These are phyloP conservation scores for Cercospora zeina DNA, from an alignment of 2,329 filamentous ascomycete species.

Conservation along the genomic window DNA sequence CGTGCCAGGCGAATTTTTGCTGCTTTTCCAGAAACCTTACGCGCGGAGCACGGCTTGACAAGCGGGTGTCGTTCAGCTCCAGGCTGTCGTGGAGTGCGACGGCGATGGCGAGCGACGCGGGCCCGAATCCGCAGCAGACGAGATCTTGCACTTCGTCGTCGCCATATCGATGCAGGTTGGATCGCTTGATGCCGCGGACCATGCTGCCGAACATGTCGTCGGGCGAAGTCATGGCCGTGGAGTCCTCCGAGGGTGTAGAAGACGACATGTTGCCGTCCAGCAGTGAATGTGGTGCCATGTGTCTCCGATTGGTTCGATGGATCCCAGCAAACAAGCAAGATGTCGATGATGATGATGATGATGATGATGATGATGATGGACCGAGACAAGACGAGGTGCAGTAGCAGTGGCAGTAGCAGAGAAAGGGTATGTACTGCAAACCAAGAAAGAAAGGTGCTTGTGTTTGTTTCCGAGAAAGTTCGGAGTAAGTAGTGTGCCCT, in stretches of 20 bases:
- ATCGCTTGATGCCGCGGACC: slow-evolving; percentile 17
- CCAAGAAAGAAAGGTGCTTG: background rate
- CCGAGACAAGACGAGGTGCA: background rate
- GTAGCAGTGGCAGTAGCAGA: background rate
- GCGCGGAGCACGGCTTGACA: slow-evolving; percentile 57
- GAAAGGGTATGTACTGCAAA: background rate
- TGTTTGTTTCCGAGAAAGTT: background rate
- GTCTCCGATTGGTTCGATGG: background rate
- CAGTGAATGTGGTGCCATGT: slow-evolving; percentile 32
- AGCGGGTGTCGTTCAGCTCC: slow-evolving; percentile 45
- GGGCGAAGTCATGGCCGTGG: slow-evolving; percentile 22
- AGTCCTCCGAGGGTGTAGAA: slow-evolving; percentile 15
- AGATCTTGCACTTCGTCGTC: slow-evolving; percentile 74
- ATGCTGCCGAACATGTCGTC: slow-evolving; percentile 26
- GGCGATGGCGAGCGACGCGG: slow-evolving; percentile 84
- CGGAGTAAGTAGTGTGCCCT: background rate
- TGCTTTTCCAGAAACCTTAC: slow-evolving; percentile 89
- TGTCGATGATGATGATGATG: background rate
- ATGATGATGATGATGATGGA: background rate
- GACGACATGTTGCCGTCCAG: slow-evolving; percentile 21
- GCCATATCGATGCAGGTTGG: slow-evolving; percentile 52
- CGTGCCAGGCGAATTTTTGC: slow-evolving; percentile 81
- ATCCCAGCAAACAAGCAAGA: background rate
- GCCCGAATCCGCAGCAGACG: slow-evolving; percentile 88
- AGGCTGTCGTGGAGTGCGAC: slow-evolving; percentile 84